Evolutionary conservation across 768 basidiomycete genomes (phyloP), one percentile per base, ranked within the genome.

Genomic region (Piloderma croceum): DNA sequence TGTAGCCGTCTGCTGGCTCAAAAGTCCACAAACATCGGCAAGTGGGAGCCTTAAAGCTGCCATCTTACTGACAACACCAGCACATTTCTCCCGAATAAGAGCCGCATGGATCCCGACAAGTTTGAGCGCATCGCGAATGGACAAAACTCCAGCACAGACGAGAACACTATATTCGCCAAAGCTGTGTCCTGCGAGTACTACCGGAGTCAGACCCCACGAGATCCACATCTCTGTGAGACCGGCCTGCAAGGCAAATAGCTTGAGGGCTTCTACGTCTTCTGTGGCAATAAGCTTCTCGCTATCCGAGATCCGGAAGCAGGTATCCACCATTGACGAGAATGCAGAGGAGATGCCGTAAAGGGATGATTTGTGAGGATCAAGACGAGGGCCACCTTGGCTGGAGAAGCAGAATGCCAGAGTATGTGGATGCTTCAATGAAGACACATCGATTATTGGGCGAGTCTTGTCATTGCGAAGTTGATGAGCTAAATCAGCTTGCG

Each of bases 161-260:
- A 87, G 70, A 7, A 81, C 84, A 7, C 76, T 77, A 40, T 83
- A 87, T 63, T 88, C 85, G 27, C 85, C 85, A n/a, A 88, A 68
- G 56, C 85, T 88, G 44, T n/a, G 84, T 3, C 85, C 84, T 13
- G 79, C 67, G 11, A 84, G 75, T 0, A 69, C 77, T n/a, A 61
- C 49, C 3, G 84, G 84, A 17, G 50, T 46, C 11, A 86, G 31
- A 2, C 83, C 84, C 82, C 79, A 87, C 6, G 70, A 74, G 24
- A 72, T 72, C 85, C 84, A 88, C 11, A 88, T 42, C 34, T 59
- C 62, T 1, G 76, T 70, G 15, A 88, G 60, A 0, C 77, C 77
- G 49, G 77, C 83, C 50, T 85, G 72, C 7, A 87, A 59, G 1
- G 76, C 61, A 44, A 87, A 74, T 5, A 80, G n/a, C n/a, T n/a